Conservation (phyloP, 805 yeast genomes). For the Crinitomyces ghanaensis region DNA sequence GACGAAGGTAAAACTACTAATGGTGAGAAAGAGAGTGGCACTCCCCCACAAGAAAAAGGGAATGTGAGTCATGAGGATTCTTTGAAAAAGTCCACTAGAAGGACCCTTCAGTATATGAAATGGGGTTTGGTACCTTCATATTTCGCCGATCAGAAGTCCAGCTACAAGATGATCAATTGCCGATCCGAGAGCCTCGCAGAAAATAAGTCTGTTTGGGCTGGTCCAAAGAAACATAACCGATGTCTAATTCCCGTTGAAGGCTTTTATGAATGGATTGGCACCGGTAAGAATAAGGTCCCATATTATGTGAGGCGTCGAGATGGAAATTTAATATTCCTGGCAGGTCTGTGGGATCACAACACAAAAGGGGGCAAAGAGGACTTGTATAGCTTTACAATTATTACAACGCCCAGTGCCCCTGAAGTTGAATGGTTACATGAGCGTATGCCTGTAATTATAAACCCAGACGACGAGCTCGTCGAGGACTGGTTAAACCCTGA, state of each 20-base stretch:
- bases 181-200: slow-evolving; percentile 48
- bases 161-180: slow-evolving; percentile 47
- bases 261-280: slow-evolving; percentile 68
- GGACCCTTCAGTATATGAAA: slow-evolving; percentile 43
- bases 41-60: too few species aligned
- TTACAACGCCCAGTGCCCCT: slow-evolving; percentile 61
- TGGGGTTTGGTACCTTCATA: slow-evolving; percentile 67
- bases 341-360: slow-evolving; percentile 39
- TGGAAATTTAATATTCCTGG: slow-evolving; percentile 46
- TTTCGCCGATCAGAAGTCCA: slow-evolving; percentile 15
- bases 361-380: slow-evolving; percentile 15
- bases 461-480: slow-evolving; percentile 43
- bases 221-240: slow-evolving; percentile 36
- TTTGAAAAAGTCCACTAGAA: slow-evolving; percentile 1
- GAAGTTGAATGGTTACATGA: slow-evolving; percentile 58
- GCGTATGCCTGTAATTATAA: slow-evolving; percentile 66
- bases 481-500: slow-evolving; percentile 48
- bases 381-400: slow-evolving; percentile 48
- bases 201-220: slow-evolving; percentile 46
- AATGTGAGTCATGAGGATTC: too few species aligned
- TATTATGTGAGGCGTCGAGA: slow-evolving; percentile 49
- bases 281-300: slow-evolving; percentile 46
- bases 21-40: not conserved
- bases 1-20: slow-evolving; percentile 5
- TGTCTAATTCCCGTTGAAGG: slow-evolving; percentile 76